Conservation (phyloP, 2,329 filamentous ascomycete species). For the Fusarium tanahbumbuense region DNA sequence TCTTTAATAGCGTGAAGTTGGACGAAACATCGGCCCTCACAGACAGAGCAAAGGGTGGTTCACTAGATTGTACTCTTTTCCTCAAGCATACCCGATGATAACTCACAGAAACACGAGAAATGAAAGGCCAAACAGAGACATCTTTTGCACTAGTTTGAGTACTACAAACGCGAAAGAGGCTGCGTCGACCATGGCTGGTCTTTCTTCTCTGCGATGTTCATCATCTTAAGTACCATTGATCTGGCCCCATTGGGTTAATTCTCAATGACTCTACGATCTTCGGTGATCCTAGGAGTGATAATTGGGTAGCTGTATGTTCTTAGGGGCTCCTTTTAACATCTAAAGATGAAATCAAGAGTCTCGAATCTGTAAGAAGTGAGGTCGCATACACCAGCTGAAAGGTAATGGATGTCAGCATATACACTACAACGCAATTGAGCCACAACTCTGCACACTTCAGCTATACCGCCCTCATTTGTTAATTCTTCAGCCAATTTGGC, state of each 20-base stretch:
- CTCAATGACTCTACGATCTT: background rate
- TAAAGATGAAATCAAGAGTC: background rate
- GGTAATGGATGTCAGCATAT: background rate
- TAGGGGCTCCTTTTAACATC: background rate
- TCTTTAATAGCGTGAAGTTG: background rate
- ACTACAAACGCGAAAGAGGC: background rate
- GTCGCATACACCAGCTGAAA: background rate
- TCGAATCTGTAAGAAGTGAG: background rate
- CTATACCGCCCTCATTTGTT: too few species aligned
- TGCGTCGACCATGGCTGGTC: background rate
- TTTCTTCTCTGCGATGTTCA: background rate
- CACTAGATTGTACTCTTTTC: background rate
- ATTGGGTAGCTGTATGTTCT: accelerated
- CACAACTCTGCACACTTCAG: background rate
- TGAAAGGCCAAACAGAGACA: background rate
- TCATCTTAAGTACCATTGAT: background rate
- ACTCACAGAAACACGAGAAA: background rate
- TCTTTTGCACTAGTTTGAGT: background rate
- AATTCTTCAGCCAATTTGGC: background rate
- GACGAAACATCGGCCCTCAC: background rate
- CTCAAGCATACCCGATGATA: background rate
- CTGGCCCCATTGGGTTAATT: background rate
- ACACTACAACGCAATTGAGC: background rate
- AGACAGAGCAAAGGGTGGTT: background rate
- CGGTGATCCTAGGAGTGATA: background rate